A percentile compares a stretch with the other conserved stretches of the same genome.
Conservation (phyloP, 1,284 basidiomycete genomes). For the Puccinia novopanici region DNA sequence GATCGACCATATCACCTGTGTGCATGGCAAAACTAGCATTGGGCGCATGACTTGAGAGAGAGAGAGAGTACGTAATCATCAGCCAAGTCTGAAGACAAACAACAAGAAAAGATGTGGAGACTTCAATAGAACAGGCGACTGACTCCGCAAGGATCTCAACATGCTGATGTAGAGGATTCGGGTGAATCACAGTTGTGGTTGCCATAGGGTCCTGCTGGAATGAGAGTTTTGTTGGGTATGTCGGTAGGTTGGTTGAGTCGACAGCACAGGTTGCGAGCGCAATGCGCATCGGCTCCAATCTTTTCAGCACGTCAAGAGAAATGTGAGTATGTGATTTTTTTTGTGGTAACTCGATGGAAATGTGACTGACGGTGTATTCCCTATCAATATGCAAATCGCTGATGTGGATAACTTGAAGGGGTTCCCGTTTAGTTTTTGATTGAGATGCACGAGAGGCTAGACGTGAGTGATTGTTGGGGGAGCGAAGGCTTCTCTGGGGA, state of each 20-base stretch:
- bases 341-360: not conserved
- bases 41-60: slow-evolving; percentile 55
- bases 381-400: slow-evolving; percentile 58
- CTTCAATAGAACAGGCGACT: slow-evolving; percentile 32
- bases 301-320: too few species aligned
- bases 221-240: slow-evolving; percentile 24
- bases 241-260: slow-evolving; percentile 54
- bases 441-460: slow-evolving; percentile 15
- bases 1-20: slow-evolving; percentile 69
- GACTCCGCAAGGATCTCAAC: slow-evolving; percentile 62
- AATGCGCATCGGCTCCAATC: slow-evolving; percentile 64
- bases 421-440: slow-evolving; percentile 38
- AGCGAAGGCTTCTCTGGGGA: too few species aligned
- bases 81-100: not conserved
- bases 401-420: slow-evolving; percentile 57
- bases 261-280: slow-evolving; percentile 68
- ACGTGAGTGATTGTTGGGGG: not conserved
- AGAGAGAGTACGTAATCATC: not conserved
- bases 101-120: too few species aligned
- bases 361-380: slow-evolving; percentile 58
- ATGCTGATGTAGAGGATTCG: slow-evolving; percentile 63
- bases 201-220: slow-evolving; percentile 63
- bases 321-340: too few species aligned
- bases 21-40: slow-evolving; percentile 65
- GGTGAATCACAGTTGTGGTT: slow-evolving; percentile 65